These are phyloP conservation scores for Botryosphaeria dothidea DNA, from an alignment of 2,329 filamentous ascomycete genomes.

Conservation along the genomic window DNA sequence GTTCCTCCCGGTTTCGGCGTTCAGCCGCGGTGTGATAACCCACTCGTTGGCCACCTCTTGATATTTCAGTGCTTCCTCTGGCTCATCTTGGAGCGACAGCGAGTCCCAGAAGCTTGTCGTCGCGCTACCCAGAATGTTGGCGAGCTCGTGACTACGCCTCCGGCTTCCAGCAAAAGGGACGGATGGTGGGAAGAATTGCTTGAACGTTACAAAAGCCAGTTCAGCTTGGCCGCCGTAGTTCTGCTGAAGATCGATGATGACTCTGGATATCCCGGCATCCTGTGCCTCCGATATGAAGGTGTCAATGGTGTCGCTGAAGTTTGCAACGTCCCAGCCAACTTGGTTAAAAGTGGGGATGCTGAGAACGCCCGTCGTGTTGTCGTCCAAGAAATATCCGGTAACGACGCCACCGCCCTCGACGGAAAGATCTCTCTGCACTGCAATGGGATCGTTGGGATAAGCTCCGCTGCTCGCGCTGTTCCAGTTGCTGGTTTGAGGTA, in stretches of 20 bases:
- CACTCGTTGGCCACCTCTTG: neutral
- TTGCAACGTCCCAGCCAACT: conserved; percentile 22
- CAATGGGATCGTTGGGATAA: conserved; percentile 28
- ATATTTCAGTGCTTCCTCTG: conserved; percentile 23
- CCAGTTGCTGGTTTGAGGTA: conserved; percentile 23
- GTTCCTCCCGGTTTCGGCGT: conserved; percentile 28
- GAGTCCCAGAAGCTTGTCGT: conserved; percentile 8
- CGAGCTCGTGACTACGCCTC: conserved; percentile 26
- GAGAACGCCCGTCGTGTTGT: conserved; percentile 43
- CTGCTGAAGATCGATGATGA: conserved; percentile 59
- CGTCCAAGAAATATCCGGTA: conserved; percentile 45
- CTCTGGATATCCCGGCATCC: conserved; percentile 51
- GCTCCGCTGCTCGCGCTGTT: conserved; percentile 24
- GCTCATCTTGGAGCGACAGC: conserved; percentile 20
- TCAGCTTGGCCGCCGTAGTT: conserved; percentile 30
- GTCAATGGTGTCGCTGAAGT: conserved; percentile 34
- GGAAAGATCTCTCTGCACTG: conserved; percentile 26
- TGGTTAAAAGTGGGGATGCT: conserved; percentile 41
- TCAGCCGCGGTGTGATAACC: conserved; percentile 27
- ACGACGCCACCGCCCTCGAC: conserved; percentile 28
- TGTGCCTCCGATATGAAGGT: conserved; percentile 48
- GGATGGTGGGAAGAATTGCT: conserved; percentile 26
- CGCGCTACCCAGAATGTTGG: conserved; percentile 24
- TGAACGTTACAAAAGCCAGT: conserved; percentile 27
- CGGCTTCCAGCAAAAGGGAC: conserved; percentile 27